A percentile compares a stretch with the other conserved stretches of the same genome.
Evolutionary conservation across 1,284 basidiomycete genomes (phyloP).

Genomic region (Sutorius eximius): DNA sequence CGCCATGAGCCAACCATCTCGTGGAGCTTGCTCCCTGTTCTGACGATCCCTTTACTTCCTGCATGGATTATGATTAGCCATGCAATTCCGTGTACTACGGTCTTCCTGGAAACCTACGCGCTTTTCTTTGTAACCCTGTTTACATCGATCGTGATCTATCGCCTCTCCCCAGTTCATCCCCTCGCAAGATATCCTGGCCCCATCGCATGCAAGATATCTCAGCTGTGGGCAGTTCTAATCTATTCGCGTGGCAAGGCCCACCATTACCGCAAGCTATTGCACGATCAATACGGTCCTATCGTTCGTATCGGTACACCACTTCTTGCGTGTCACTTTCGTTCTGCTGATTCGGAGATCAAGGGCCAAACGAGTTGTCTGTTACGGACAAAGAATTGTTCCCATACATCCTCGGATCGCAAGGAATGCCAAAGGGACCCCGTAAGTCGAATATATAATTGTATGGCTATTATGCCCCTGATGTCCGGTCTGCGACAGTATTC

Average conservation of each 20-base stretch:
- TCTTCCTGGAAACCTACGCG: slow-evolving; percentile 9
- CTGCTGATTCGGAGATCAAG: slow-evolving; percentile 15
- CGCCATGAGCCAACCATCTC: slow-evolving; percentile 19
- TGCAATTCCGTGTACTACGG: slow-evolving; percentile 2
- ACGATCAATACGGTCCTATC: slow-evolving; percentile 28
- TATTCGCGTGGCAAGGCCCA: slow-evolving; percentile 21
- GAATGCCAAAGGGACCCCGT: slow-evolving; percentile 31
- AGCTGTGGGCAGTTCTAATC: slow-evolving; percentile 21
- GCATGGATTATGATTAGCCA: slow-evolving; percentile 12
- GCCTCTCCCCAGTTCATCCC: slow-evolving; percentile 37
- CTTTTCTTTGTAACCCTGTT: slow-evolving; percentile 26
- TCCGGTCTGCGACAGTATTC: slow-evolving; percentile 13
- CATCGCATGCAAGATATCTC: slow-evolving; percentile 26
- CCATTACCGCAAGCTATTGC: slow-evolving; percentile 23
- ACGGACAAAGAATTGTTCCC: slow-evolving; percentile 25
- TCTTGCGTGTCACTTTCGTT: neutral
- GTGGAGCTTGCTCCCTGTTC: slow-evolving; percentile 13
- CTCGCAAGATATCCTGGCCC: slow-evolving; percentile 38
- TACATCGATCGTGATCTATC: slow-evolving; percentile 30
- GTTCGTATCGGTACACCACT: slow-evolving; percentile 29
- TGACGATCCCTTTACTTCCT: slow-evolving; percentile 16
- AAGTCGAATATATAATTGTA: slow-evolving; percentile 4
- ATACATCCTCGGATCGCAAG: slow-evolving; percentile 26
- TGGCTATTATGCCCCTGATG: slow-evolving; percentile 2
- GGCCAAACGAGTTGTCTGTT: slow-evolving; percentile 31